These are phyloP conservation scores for Zygoascus tannicola DNA, from an alignment of 805 yeast genomes.

Conservation along the genomic window DNA sequence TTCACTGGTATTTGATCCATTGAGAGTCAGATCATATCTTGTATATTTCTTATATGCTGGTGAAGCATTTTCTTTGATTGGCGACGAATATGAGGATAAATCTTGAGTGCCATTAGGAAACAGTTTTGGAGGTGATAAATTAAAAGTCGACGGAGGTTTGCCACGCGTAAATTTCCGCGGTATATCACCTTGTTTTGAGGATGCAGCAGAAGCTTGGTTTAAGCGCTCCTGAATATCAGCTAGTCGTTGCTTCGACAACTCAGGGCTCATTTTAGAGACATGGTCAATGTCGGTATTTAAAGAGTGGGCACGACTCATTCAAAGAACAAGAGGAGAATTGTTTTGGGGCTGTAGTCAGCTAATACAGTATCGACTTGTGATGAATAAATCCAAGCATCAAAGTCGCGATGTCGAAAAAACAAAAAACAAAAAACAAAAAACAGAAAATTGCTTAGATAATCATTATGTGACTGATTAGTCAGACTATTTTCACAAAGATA, in stretches of 20 bases:
- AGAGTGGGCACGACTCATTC: too few relatives aligned
- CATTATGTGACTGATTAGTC: too few relatives aligned
- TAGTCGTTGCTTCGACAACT: background rate
- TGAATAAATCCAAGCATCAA: too few relatives aligned
- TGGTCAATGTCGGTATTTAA: background rate
- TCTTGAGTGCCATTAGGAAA: background rate
- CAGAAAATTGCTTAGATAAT: too few relatives aligned
- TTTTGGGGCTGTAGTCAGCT: too few relatives aligned
- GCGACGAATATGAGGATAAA: background rate
- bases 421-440: background rate
- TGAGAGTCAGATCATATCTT: background rate
- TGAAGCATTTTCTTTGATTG: background rate
- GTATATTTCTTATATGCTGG: constrained; percentile 2
- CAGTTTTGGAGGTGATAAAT: background rate
- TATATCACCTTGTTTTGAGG: background rate
- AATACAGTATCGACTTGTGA: too few relatives aligned
- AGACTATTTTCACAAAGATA: too few relatives aligned
- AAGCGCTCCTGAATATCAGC: background rate
- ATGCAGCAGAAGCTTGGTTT: background rate
- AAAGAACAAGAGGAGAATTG: too few relatives aligned
- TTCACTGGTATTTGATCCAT: background rate
- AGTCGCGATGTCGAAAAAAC: background rate
- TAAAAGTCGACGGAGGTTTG: background rate
- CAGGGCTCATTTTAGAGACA: background rate
- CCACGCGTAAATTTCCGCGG: background rate